Base-by-base conservation (phyloP, 345 rosid species). In the Tarenaya hassleriana region DNA sequence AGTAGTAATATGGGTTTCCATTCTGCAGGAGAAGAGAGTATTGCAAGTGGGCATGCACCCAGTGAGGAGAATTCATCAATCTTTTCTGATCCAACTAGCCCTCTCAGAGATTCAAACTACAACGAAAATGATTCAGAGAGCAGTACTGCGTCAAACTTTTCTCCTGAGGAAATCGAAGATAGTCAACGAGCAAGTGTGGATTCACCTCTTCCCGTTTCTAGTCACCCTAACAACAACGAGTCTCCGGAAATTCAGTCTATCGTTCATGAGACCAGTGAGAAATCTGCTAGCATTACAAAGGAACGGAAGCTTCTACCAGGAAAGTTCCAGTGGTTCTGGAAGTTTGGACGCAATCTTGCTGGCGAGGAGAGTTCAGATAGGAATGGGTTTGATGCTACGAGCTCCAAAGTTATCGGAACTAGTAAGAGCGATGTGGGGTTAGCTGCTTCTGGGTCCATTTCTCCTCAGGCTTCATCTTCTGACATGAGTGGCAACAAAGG, bases 271-370 rank as follows among this genome's bases (percentile, higher is more conserved):
- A 52, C 73, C 9, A 13, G 58, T 11, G 81, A 56, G 52, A 68
- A 58, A 46, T 15, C 56, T 8, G 50, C 60, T 34, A 54, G 43
- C 24, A 13, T 52, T 19, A 17, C 17, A 2, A 82, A 74, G 72
- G 90, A 78, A 52, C 72, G 63, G 52, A 79, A 73, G 63, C 64
- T 66, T 58, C 75, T 66, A 50, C 71, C 69, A 0, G 80, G 94
- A 55, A 83, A 76, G 61, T 64, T 86, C 62, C 88, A 75, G 47
- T 89, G 95, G 97, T 44, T 89, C 55, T 69, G 78, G 94, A 89
- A 79, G 69, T 74, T 83, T 11, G 75, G 79, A 45, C 70, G 74
- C 37, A 75, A 41, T 63, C 41, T 50, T 7, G 72, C 63, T 34
- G 65, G 61, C 35, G 85, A 71, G 55, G 88, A 67, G 61, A 66